Evolutionary conservation across 768 basidiomycete genomes (phyloP).

Genomic region (Artomyces pyxidatus): DNA sequence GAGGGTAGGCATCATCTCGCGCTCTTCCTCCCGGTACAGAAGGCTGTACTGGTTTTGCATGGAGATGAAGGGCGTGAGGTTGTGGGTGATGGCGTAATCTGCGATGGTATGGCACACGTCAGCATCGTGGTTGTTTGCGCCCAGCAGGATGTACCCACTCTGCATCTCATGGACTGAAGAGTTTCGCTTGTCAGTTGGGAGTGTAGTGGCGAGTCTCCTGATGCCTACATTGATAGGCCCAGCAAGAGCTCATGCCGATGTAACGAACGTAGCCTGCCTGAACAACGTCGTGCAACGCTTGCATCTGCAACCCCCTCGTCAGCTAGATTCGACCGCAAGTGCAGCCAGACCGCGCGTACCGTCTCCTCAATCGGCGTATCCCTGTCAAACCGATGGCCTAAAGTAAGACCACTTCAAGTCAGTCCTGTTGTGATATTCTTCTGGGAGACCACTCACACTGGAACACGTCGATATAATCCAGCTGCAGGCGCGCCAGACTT

Average conservation of each 20-base stretch:
- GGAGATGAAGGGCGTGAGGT: background rate
- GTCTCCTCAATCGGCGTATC: background rate
- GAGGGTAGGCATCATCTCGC: background rate
- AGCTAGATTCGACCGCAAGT: background rate
- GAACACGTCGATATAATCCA: background rate
- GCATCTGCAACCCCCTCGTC: background rate
- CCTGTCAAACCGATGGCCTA: background rate
- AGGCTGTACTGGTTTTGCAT: background rate
- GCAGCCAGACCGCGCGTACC: background rate
- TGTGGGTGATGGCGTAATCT: background rate
- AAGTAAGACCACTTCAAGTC: conserved; percentile 3
- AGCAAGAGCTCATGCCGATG: background rate
- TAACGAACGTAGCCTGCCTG: background rate
- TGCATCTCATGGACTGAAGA: background rate
- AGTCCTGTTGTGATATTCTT: conserved; percentile 14
- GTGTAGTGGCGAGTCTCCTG: conserved; percentile 1
- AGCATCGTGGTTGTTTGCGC: conserved; percentile 19
- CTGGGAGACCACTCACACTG: conserved; percentile 8
- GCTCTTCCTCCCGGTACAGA: background rate
- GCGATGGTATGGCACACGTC: too few relatives aligned
- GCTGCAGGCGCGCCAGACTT: background rate
- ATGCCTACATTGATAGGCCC: background rate
- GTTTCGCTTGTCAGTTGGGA: background rate
- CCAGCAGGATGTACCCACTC: conserved; percentile 18
- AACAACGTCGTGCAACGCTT: background rate